Evolutionary conservation across 2,329 filamentous ascomycete species (phyloP).

Genomic region (Scedosporium minutisporum): DNA sequence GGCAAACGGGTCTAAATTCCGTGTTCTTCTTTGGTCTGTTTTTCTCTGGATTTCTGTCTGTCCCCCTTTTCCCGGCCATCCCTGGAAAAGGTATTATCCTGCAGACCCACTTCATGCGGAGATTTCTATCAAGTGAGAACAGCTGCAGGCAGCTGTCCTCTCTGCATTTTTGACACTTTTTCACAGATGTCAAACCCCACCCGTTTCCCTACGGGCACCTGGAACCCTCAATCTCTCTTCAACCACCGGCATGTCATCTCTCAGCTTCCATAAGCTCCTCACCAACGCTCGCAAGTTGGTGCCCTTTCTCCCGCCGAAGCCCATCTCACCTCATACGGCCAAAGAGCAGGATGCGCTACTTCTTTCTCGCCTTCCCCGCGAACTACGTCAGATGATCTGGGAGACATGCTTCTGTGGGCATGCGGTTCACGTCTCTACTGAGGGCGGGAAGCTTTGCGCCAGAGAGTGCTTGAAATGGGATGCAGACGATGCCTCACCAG

Average conservation of each 20-base stretch:
- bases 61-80: no score
- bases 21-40: no score
- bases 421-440: conserved; percentile 9
- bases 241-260: conserved; percentile 5
- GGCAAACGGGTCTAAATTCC: no score
- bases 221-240: neutral
- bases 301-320: conserved; percentile 10
- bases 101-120: no score
- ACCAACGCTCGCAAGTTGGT: conserved; percentile 10
- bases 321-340: conserved; percentile 11
- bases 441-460: conserved; percentile 6
- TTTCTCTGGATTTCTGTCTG: no score
- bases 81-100: no score
- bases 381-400: conserved; percentile 12
- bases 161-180: no score
- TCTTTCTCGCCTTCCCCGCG: conserved; percentile 10
- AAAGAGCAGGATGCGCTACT: conserved; percentile 10
- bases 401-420: conserved; percentile 10
- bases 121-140: no score
- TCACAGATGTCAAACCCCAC: neutral
- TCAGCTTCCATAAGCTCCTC: conserved; percentile 8
- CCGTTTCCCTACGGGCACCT: neutral
- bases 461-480: conserved; percentile 8
- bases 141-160: no score
- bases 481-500: neutral